Conservation (phyloP, 495 filamentous ascomycete species). For the Penicillium herquei region DNA sequence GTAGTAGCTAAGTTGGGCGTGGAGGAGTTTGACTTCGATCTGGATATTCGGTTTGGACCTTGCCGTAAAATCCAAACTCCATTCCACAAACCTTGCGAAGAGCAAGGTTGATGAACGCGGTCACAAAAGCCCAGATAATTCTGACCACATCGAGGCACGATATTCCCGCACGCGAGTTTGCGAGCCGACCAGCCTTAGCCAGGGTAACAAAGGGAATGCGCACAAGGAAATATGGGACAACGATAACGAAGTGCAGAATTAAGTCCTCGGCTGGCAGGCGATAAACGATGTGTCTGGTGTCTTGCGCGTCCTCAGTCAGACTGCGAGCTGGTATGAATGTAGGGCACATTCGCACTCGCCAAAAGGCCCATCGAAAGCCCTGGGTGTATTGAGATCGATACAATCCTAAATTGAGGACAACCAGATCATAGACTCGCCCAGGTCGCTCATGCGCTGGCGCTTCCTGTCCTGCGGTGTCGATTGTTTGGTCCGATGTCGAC, state of each 20-base stretch:
- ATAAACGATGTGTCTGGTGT: constrained; percentile 1
- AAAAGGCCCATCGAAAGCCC: not conserved
- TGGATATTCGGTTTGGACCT: not conserved
- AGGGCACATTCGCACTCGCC: constrained; percentile 5
- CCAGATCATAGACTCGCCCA: constrained; percentile 1
- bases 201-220: constrained; percentile 4
- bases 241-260: constrained; percentile 13
- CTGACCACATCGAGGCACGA: constrained; percentile 5
- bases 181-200: constrained; percentile 2
- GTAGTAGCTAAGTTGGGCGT: too few species aligned
- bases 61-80: not conserved
- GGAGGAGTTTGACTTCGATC: not conserved
- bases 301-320: not conserved
- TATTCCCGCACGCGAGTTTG: constrained; percentile 8
- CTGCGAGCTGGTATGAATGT: not conserved
- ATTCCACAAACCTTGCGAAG: not conserved
- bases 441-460: not conserved
- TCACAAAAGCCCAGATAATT: constrained; percentile 4
- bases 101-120: constrained; percentile 1
- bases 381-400: constrained; percentile 8
- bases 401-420: constrained; percentile 16
- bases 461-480: not conserved
- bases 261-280: constrained; percentile 9
- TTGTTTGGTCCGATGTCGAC: not conserved
- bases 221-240: constrained; percentile 14